phyloP scores from a whole-genome alignment of 2,329 filamentous ascomycete genomes.

The Hypoxylon sp. region DNA sequence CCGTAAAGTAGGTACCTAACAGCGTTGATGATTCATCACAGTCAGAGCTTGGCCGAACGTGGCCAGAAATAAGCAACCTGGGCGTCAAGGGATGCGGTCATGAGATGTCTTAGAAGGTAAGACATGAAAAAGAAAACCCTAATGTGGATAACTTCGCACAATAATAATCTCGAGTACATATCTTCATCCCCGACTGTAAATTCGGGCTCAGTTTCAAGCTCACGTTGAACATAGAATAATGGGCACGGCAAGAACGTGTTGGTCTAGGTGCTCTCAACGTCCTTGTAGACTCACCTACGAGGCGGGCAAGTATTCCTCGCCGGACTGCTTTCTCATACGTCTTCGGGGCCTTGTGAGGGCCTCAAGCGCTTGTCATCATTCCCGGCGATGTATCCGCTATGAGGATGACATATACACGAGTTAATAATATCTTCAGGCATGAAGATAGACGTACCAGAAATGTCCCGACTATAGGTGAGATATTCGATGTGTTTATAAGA shows the following conservation, averaged over 20 bases:
- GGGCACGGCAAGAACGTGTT: conserved; percentile 4
- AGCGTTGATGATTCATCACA: conserved; percentile 32
- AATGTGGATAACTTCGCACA: not conserved
- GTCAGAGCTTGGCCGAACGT: not conserved
- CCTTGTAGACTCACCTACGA: too few species aligned
- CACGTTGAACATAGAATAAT: conserved; percentile 13
- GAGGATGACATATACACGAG: too few species aligned
- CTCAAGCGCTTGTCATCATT: too few species aligned
- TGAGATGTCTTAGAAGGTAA: not conserved
- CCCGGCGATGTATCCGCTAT: too few species aligned
- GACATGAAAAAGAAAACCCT: not conserved
- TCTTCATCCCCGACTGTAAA: conserved; percentile 25
- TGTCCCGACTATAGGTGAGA: not conserved
- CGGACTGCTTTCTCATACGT: too few species aligned
- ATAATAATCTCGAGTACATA: not conserved
- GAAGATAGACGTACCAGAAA: not conserved
- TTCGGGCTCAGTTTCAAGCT: conserved; percentile 23
- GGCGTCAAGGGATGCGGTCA: not conserved
- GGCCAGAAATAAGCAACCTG: not conserved
- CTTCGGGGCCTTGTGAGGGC: too few species aligned
- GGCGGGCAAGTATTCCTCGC: too few species aligned
- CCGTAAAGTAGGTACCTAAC: not conserved
- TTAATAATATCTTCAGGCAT: too few species aligned
- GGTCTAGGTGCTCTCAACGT: too few species aligned
- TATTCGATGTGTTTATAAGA: not conserved